A percentile compares a stretch with the other conserved stretches of the same genome.
Conservation (phyloP, 164 flowering plant species). For the Annona cherimola region DNA sequence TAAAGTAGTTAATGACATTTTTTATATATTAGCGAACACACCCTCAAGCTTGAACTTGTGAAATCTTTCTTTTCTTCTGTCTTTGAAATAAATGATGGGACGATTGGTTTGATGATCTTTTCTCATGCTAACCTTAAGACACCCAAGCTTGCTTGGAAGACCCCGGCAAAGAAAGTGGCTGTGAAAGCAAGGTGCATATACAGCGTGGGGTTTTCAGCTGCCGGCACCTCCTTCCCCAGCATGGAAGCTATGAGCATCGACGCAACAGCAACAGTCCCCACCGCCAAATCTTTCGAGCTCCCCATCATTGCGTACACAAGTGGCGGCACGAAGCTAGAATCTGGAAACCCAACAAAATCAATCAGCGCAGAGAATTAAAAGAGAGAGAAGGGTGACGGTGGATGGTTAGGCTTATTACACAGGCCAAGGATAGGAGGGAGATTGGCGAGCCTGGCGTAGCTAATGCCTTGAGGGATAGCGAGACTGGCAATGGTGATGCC, state of each 20-base stretch:
- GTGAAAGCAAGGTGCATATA: constrained; percentile 93
- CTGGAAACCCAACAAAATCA: constrained; percentile 28
- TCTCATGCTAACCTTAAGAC: constrained; percentile 52
- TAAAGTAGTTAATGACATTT: neutral
- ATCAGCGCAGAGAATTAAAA: neutral
- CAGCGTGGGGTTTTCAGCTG: constrained; percentile 51
- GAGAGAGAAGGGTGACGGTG: neutral
- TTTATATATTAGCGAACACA: neutral
- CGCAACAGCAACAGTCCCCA: constrained; percentile 92
- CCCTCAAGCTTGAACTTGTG: neutral
- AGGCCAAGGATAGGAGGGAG: constrained; percentile 89
- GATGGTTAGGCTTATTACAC: constrained; percentile 38
- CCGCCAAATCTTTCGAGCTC: constrained; percentile 92
- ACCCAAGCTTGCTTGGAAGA: constrained; percentile 66
- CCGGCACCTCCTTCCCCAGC: constrained; percentile 61
- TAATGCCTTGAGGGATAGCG: constrained; percentile 97
- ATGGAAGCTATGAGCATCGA: constrained; percentile 78
- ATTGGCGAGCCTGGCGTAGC: constrained; percentile 91
- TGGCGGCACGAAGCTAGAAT: constrained; percentile 97
- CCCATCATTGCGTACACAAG: constrained; percentile 95
- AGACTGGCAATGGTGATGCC: constrained; percentile 96
- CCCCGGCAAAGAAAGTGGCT: constrained; percentile 85
- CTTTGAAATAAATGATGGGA: neutral
- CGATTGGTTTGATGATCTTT: neutral
- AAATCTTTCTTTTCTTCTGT: neutral